Conservation (phyloP, 805 yeast species). For the Diddensiella caesifluorescens region DNA sequence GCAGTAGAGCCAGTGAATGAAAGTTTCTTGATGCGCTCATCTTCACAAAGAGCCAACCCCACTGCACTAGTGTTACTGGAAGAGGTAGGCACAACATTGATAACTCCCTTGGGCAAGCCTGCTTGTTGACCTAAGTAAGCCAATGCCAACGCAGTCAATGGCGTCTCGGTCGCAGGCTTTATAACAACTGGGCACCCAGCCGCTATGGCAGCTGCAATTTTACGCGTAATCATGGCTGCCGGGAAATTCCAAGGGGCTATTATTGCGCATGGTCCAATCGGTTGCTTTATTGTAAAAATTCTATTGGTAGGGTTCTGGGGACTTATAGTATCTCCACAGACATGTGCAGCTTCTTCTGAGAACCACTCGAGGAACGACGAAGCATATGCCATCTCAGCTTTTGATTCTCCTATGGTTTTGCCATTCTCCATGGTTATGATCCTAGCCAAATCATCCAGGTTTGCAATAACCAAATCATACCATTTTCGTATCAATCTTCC, state of each 20-base stretch:
- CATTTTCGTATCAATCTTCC: slow-evolving; percentile 48
- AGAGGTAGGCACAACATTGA: slow-evolving; percentile 52
- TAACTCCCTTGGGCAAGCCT: slow-evolving; percentile 65
- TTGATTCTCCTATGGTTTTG: slow-evolving; percentile 60
- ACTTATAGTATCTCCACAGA: slow-evolving; percentile 54
- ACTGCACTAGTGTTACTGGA: slow-evolving; percentile 34
- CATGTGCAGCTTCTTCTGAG: slow-evolving; percentile 48
- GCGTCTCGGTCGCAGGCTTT: slow-evolving; percentile 75
- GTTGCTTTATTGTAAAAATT: slow-evolving; percentile 57
- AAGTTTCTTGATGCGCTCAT: slow-evolving; percentile 53
- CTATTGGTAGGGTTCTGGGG: slow-evolving; percentile 43
- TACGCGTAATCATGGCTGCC: slow-evolving; percentile 67
- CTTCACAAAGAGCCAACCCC: slow-evolving; percentile 37
- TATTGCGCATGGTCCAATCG: slow-evolving; percentile 76
- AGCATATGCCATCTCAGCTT: slow-evolving; percentile 61
- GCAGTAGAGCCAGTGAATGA: slow-evolving; percentile 77
- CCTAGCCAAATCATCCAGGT: slow-evolving; percentile 58
- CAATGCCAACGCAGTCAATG: slow-evolving; percentile 63
- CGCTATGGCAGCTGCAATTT: slow-evolving; percentile 69
- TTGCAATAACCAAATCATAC: slow-evolving; percentile 48
- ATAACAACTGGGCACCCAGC: slow-evolving; percentile 74
- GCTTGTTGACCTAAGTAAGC: slow-evolving; percentile 57
- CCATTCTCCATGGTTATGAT: slow-evolving; percentile 68
- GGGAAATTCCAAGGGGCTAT: slow-evolving; percentile 85
- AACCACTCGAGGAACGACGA: slow-evolving; percentile 87